Base-by-base conservation (phyloP, 352 stramenopile species). In the Pythium chondricola region DNA sequence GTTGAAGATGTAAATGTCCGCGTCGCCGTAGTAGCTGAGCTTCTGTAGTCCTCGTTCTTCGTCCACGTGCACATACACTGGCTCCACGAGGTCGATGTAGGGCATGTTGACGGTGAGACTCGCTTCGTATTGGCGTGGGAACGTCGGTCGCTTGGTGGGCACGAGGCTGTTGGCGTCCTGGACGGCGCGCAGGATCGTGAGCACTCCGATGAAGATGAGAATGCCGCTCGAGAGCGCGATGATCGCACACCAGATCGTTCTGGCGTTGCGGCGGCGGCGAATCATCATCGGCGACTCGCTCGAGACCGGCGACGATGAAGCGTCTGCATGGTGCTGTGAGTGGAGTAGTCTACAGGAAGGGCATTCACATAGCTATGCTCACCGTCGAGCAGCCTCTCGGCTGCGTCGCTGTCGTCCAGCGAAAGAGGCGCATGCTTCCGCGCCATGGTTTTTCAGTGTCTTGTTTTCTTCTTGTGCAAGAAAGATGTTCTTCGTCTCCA, bases 1-100 rank as follows among this genome's bases (percentile, higher is more conserved):
- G 63, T 95, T 93, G 63, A 84, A 92, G 40, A 93, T 89, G 68
- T 87, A 94, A 48, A 88, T 74, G 54, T 94, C 80, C 31, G 82
- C 88, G 46, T 79, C 85, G 48, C 84, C 85, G 46, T 94, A 94
- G 68, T 90, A 95, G 61, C 78, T 92, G 39, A 94, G 64, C 48
- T 89, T 89, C 63, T 94, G 80, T 7, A 90, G 64, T 2, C 83
- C 80, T 20, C 73, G 79, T 5, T 35, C 32, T 46, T 83, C 78
- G 48, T 94, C 76, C 27, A 92, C 65, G 42, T 94, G 80, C 11
- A 92, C 83, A 56, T 91, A 93, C 20, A 95, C 59, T 5, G 85
- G 85, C 58, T 95, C 85, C 6, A 90, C 69, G 51, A 95, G 82
- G 51, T 91, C 63, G 41, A 93, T 91, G 52, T 95, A 95, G 1